phyloP scores from a whole-genome alignment of 2,329 filamentous ascomycete species.

The Ceratocystis huliohia region DNA sequence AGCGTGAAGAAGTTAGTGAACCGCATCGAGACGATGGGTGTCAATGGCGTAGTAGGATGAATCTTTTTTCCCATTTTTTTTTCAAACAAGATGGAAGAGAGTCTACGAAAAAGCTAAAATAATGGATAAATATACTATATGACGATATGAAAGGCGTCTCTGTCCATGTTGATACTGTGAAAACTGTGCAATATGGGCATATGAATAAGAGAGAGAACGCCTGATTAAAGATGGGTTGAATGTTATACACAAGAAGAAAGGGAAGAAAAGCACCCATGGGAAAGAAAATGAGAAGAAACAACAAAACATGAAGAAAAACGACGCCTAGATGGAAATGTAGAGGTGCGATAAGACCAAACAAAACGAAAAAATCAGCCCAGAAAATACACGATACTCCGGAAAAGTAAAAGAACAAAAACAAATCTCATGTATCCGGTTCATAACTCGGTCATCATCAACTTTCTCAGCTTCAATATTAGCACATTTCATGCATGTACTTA shows the following conservation, averaged over 20 bases:
- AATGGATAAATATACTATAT: slow-evolving; percentile 15
- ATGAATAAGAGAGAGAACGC: background rate
- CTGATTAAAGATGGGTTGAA: background rate
- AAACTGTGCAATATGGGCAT: background rate
- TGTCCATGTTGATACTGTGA: background rate
- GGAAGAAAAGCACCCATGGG: background rate
- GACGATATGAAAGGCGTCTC: slow-evolving; percentile 1
- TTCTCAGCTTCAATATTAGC: background rate
- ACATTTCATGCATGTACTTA: slow-evolving; percentile 5
- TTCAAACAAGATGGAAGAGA: background rate
- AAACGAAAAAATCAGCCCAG: background rate
- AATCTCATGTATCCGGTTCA: background rate
- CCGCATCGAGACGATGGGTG: slow-evolving; percentile 52
- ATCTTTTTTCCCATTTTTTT: too few species aligned
- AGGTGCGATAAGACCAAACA: background rate
- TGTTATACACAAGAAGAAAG: slow-evolving; percentile 8
- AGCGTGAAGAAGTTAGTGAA: slow-evolving; percentile 81
- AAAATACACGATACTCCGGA: background rate
- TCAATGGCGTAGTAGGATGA: slow-evolving; percentile 34
- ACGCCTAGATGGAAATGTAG: background rate
- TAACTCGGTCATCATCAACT: background rate
- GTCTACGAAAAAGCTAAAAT: background rate
- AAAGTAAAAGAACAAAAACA: background rate
- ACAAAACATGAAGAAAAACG: background rate
- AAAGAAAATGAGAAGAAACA: background rate